Conservation (phyloP, 257 asterid species). For the Solanum peruvianum region DNA sequence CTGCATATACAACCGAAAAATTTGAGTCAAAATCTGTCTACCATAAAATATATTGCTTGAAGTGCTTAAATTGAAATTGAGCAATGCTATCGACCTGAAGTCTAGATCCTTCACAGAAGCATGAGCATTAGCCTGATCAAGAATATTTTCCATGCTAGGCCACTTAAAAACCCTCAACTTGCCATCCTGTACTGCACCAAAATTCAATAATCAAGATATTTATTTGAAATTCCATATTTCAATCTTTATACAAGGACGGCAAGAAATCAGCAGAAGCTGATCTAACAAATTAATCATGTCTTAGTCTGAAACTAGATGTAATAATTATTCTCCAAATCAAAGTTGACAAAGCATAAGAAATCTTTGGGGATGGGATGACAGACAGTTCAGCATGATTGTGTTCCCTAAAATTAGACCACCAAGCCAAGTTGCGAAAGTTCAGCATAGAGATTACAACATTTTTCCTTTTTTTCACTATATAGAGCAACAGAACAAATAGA, state of each 20-base stretch:
- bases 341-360: not conserved
- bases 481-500: not conserved
- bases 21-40: not conserved
- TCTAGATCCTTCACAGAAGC: conserved; percentile 77
- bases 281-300: not conserved
- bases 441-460: not conserved
- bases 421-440: not conserved
- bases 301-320: not conserved
- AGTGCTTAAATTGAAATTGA: not conserved
- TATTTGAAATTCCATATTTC: not conserved
- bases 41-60: not conserved
- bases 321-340: not conserved
- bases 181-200: conserved; percentile 81
- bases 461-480: not conserved
- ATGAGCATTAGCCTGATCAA: conserved; percentile 55
- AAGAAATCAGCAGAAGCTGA: not conserved
- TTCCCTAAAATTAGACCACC: not conserved
- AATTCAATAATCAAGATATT: conserved; percentile 11
- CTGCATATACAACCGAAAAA: conserved; percentile 34
- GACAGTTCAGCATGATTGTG: not conserved
- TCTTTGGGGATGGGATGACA: not conserved
- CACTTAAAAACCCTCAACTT: conserved; percentile 81
- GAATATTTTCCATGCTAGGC: conserved; percentile 72
- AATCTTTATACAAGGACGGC: not conserved
- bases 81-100: conserved; percentile 52